Conservation (phyloP, 2,329 filamentous ascomycete species). For the Aspergillus ochraceoroseus region DNA sequence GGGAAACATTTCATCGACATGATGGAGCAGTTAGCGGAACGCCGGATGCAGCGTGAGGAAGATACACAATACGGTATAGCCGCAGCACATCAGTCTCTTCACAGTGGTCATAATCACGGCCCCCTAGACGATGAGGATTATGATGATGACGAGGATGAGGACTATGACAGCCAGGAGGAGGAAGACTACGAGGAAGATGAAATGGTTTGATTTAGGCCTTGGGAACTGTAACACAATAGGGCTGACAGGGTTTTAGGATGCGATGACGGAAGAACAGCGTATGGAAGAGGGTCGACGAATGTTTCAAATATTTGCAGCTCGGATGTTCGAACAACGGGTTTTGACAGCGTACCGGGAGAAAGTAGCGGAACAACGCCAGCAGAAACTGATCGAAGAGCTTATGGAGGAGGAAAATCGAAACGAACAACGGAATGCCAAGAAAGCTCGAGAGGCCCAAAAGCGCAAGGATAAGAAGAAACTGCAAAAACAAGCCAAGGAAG, state of each 20-base stretch:
- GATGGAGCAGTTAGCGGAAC: conserved; percentile 99
- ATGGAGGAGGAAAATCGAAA: conserved; percentile 76
- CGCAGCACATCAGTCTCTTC: conserved; percentile 53
- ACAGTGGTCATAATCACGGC: conserved; percentile 70
- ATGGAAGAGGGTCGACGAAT: conserved; percentile 98
- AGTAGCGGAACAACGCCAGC: conserved; percentile 85
- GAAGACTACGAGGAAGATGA: conserved; percentile 64
- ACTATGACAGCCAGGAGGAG: conserved; percentile 58
- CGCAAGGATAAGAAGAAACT: conserved; percentile 88
- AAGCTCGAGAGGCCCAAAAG: conserved; percentile 88
- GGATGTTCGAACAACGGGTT: conserved; percentile 98
- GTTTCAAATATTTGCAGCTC: conserved; percentile 98
- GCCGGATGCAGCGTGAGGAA: conserved; percentile 93
- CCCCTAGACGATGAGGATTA: conserved; percentile 70
- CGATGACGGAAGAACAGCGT: conserved; percentile 95
- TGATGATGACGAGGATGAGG: conserved; percentile 68
- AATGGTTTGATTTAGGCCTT: conserved; percentile 46
- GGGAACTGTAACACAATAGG: conserved; percentile 20
- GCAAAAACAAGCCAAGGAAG: conserved; percentile 83
- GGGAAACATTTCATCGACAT: conserved; percentile 99
- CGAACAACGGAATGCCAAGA: conserved; percentile 81
- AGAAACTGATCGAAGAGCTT: conserved; percentile 84
- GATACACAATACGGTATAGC: conserved; percentile 69
- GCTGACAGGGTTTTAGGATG: conserved; percentile 60
- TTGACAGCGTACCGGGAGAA: conserved; percentile 97